Evolutionary conservation across 176 grass and related monocot species (phyloP), one percentile per base, ranked within the genome.

Genomic region (Triticum timopheevii): DNA sequence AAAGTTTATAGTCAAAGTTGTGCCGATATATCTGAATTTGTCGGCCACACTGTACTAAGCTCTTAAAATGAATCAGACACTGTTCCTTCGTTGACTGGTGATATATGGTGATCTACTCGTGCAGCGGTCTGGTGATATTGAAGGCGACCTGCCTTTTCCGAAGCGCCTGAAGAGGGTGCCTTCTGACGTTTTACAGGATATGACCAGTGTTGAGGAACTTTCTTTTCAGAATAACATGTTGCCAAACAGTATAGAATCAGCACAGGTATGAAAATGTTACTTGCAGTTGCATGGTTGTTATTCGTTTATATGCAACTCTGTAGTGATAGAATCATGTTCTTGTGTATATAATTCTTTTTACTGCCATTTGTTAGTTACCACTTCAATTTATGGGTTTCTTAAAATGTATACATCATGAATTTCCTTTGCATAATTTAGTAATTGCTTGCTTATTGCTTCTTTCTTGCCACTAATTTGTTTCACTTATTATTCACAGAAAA

Each of bases 181-280:
- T 20, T 98, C 96, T 92, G 96, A 98, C 64, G 65, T 92, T 84
- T 80, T 98, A 74, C 90, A 92, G 80, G 96, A 98, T 87, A 88
- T 92, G 65, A 90, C 88, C 65, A 98, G 92, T 84, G 93, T 90
- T 4, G 96, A 98, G 70, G 96, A 98, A 81, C 96, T 98, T 83
- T 92, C 96, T 80, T 89, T 98, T 47, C 90, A 94, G 73, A 95
- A 84, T 82, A 84, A 66, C 34, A 80, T 87, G 16, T 24, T 89
- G 65, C 93, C 93, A 89, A 92, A 90, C 87, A 92, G 81, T 83
- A 36, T 76, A 65, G 93, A 96, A 36, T 90, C 94, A 85, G 91
- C 91, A 80, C 87, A 96, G 91, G 94, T 96, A 15, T 82, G 56
- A 50, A 58, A 59, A 61, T 66, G 27, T 76, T 87, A 76, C 25